Evolutionary conservation across 192 early-diverging fungal genomes (phyloP), one percentile per base, ranked within the genome.

Genomic region (Lobosporangium transversale): DNA sequence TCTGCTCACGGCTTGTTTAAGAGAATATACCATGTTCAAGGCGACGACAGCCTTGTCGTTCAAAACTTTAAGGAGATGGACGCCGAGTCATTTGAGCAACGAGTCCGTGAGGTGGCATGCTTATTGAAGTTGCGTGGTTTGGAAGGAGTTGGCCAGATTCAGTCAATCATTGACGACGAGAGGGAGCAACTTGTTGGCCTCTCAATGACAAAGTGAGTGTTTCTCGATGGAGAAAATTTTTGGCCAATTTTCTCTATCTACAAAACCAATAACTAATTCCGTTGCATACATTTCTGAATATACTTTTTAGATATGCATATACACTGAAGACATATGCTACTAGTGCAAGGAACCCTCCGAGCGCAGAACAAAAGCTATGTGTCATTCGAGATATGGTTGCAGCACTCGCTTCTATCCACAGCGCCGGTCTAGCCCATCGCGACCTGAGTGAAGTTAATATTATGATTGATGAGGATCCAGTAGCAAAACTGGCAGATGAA

Each of bases 401-500:
- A 31, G 85, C 84, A 12, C 73, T 89, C 50, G 67, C 75, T 47
- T 69, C 74, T 0, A 82, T 89, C 40, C 86, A 87, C 35, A 60
- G 58, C 1, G 79, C 79, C 1, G 86, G 87, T 5, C 79, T 89
- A 15, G 86, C 87, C 9, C 87, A 88, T 52, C 79, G 87, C 7
- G 86, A 89, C 62, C 61, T 89, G 17, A 83, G 81, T 26, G 86
- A 89, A 49, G 86, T 89, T 9, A 89, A 87, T 47, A 86, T 86
- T 45, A 89, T 89, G 86, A 70, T 89, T 4, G 78, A 81, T 35
- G 82, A 83, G 42, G 70, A 79, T 26, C 58, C 79, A 0, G 51
- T 70, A 1, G 43, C 74, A 27, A 26, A 26, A 3, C 42, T 89
- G 11, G 60, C 73, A 20, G 86, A 89, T 51, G 80, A 79, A 1